Percentiles rank a stretch among this genome's conserved stretches.
These are phyloP conservation scores for Rhodotorula mucilaginosa DNA, from an alignment of 1,284 basidiomycete genomes.

Conservation along the genomic window DNA sequence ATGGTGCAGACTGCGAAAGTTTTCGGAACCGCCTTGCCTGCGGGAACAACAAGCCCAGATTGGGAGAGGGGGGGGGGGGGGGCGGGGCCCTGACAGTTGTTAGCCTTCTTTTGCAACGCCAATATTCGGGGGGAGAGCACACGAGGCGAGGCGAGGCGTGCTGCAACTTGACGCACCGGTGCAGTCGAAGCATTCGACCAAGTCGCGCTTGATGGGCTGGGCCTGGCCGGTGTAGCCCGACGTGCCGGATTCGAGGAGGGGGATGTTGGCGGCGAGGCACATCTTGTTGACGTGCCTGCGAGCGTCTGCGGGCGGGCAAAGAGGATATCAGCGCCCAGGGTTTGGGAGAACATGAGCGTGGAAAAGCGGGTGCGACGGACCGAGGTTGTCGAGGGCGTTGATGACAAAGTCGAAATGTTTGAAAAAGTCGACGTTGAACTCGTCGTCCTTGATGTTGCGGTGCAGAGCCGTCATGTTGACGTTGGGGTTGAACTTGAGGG, in stretches of 20 bases:
- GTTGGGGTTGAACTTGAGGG: slow-evolving; percentile 85
- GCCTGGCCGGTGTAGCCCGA: slow-evolving; percentile 85
- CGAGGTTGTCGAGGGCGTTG: slow-evolving; percentile 91
- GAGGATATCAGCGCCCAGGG: not conserved
- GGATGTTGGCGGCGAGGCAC: slow-evolving; percentile 87
- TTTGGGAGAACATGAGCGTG: not conserved
- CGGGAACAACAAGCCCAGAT: slow-evolving; percentile 26
- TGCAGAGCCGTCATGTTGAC: slow-evolving; percentile 85
- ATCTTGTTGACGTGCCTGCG: slow-evolving; percentile 93
- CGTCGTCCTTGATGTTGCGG: slow-evolving; percentile 90
- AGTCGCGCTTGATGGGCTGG: slow-evolving; percentile 62
- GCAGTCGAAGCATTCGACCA: slow-evolving; percentile 89
- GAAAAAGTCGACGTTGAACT: slow-evolving; percentile 90
- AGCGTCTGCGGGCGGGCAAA: slow-evolving; percentile 59
- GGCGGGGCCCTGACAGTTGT: not conserved
- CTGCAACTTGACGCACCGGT: slow-evolving; percentile 13
- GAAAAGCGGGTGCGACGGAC: slow-evolving; percentile 50
- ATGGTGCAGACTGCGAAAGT: slow-evolving; percentile 98
- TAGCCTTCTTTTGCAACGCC: too few relatives aligned
- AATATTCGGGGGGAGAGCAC: not conserved
- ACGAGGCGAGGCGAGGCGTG: too few relatives aligned
- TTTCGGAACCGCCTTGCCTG: slow-evolving; percentile 84
- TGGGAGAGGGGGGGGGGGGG: not conserved
- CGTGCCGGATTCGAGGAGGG: slow-evolving; percentile 93
- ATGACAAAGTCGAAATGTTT: slow-evolving; percentile 85